A percentile compares a stretch with the other conserved stretches of the same genome.
These are phyloP conservation scores for Zea mays DNA, from an alignment of 176 grass and related monocot species.

Conservation along the genomic window Zm-B73-REFERENCE-NAM-5.0 NC_050104.1:111890001-111890500, in stretches of 20 bases:
- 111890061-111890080: constrained; percentile 33
- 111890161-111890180: neutral
- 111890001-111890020: constrained; percentile 8
- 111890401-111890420: neutral
- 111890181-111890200: neutral
- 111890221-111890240: neutral
- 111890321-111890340: neutral
- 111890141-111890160: neutral
- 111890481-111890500: neutral
- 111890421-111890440: neutral
- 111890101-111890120: constrained; percentile 19
- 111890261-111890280: neutral
- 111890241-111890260: neutral
- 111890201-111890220: neutral
- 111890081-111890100: constrained; percentile 49
- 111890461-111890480: neutral
- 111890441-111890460: neutral
- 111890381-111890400: neutral
- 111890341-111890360: neutral
- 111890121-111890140: neutral
- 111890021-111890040: constrained; percentile 39
- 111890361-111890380: no score
- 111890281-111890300: neutral
- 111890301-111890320: neutral
- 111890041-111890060: constrained; percentile 21